Evolutionary conservation across 805 yeast species (phyloP), one percentile per base, ranked within the genome.

Genomic region (Monosporozyma aerobia): DNA sequence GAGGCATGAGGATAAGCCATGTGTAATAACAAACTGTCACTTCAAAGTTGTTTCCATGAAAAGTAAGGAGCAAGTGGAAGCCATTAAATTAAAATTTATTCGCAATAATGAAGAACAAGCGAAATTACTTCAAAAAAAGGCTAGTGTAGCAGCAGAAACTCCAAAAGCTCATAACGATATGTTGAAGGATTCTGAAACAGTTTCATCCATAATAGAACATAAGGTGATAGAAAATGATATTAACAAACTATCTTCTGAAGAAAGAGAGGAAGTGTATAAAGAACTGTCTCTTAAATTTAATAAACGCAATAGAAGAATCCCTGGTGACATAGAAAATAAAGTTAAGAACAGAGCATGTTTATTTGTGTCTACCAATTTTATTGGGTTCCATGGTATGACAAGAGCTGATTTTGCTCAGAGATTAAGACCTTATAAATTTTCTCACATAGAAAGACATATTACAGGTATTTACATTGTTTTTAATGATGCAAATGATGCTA

Each of bases 391-490:
- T 73, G 74, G 53, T 71, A 74, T 58, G 78, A 81, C 64, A 74
- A 76, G 54, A 76, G 90, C 59, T 50, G 88, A 84, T 61, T 70
- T 89, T 51, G 82, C 85, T 59, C 73, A 77, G 29, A 73, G 75
- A 32, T 69, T 88, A 33, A 75, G 75, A 43, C 77, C 75, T 48
- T 84, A 84, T 61, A 79, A 77, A 51, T 85, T 89, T 82, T 77
- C 81, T 0, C 73, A 86, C 51, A 79, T 88, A 2, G 63, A 85
- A 48, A 74, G 80, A 3, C 90, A 85, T 57, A 57, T 59, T 0
- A 67, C 76, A 1, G 96, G 96, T 0, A 83, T 84, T 58, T 88
- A 77, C 59, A 73, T 88, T 40, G 82, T 87, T 1, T 89, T 89
- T 67, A 81, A 81, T 58, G 73, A 65, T 49, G 49, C 60, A 19